Base-by-base conservation (phyloP, 148 eudicot species). In the Nyssa sinensis region DNA sequence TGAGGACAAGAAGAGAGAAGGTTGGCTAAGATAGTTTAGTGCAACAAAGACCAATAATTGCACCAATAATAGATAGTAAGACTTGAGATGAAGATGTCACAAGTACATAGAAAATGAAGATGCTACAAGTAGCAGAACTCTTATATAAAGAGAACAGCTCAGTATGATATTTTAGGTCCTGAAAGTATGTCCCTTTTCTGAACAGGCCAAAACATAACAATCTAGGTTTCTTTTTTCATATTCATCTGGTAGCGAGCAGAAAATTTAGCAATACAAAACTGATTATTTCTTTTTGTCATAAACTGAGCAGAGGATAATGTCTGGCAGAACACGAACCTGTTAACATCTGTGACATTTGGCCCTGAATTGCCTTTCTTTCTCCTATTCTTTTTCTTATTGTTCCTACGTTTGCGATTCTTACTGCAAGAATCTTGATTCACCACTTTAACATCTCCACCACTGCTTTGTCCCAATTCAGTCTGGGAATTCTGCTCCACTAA, bases 331-430 rank as follows among this genome's bases (percentile, higher is more conserved):
- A 63, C 61, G 21, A 64, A 93, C 97, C 90, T 88, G 81, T 87
- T 83, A 59, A 90, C 79, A 75, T 90, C 78, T 21, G 83, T 84
- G 49, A 69, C 80, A 68, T 73, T 73, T n/a, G 86, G 70, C 61
- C 82, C 88, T 25, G 84, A 67, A 60, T 41, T 74, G 53, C 78
- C 78, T 63, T 72, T 83, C 75, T 75, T 88, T 49, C 72, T 74
- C 74, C 70, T 85, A 41, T 75, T 87, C 80, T 87, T 92, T 67
- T 80, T 89, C 83, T 84, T 88, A 73, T 76, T 85, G 41, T 57
- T 86, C 51, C 73, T 85, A 12, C 57, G 75, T 74, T 79, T 78
- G 13, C 64, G 59, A 65, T 72, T 80, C 28, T 73, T 75, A 75
- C 29, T 69, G 55, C 37, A 14, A 58, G 84, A 68, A 21, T 79